phyloP scores from a whole-genome alignment of 1,284 basidiomycete species.

The Marasmius sp. region DNA sequence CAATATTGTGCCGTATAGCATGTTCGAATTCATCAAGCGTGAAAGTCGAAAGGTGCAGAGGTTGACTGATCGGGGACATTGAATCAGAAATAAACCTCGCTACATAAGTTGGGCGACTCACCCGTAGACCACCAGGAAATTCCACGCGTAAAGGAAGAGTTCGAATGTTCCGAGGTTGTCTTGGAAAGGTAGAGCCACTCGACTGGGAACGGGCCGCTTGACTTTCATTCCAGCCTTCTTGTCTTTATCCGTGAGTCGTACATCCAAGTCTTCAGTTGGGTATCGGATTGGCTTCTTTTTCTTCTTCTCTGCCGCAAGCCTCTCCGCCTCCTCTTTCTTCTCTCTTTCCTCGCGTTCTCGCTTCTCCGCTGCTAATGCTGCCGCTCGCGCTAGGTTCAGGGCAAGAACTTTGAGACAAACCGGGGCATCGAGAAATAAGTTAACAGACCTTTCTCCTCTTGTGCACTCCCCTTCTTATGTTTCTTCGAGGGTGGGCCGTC shows the following conservation, averaged over 20 bases:
- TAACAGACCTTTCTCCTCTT: slow-evolving; percentile 66
- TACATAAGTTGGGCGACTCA: slow-evolving; percentile 36
- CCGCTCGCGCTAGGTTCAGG: slow-evolving; percentile 30
- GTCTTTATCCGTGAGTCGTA: slow-evolving; percentile 75
- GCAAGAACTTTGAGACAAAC: slow-evolving; percentile 14
- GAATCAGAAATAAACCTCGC: slow-evolving; percentile 4
- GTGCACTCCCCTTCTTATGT: slow-evolving; percentile 71
- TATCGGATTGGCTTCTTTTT: slow-evolving; percentile 90
- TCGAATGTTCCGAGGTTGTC: slow-evolving; percentile 75
- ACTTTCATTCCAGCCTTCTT: slow-evolving; percentile 72
- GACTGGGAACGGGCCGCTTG: slow-evolving; percentile 69
- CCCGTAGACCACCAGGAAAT: slow-evolving; percentile 92
- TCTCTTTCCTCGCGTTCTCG: slow-evolving; percentile 68
- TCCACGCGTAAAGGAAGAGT: slow-evolving; percentile 86
- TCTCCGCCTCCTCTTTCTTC: slow-evolving; percentile 69
- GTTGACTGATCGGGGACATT: slow-evolving; percentile 53
- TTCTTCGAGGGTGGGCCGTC: slow-evolving; percentile 78
- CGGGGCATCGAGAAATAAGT: slow-evolving; percentile 2
- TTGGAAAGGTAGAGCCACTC: slow-evolving; percentile 71
- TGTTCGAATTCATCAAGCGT: slow-evolving; percentile 93
- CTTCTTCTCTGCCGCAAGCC: slow-evolving; percentile 73
- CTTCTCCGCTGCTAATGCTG: slow-evolving; percentile 49
- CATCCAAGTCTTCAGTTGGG: slow-evolving; percentile 81
- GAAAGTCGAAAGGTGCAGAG: slow-evolving; percentile 87
- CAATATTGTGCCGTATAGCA: slow-evolving; percentile 75